These are phyloP conservation scores for Lactarius akahatsu DNA, from an alignment of 768 basidiomycete genomes.

Conservation along the genomic window DNA sequence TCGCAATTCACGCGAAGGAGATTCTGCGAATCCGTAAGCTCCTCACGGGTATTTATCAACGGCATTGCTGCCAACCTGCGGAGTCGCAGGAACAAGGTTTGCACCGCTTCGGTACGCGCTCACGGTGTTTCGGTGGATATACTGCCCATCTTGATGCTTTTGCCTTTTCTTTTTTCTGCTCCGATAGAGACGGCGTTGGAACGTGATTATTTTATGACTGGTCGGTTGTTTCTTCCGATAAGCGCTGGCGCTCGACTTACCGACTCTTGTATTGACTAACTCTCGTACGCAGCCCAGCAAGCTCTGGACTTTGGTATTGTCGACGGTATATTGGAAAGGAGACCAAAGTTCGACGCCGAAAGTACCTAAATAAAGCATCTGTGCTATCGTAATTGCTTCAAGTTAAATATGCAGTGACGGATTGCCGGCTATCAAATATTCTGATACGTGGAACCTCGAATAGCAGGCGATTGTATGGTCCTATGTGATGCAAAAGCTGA, in stretches of 20 bases:
- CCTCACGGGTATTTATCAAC: conserved; percentile 86
- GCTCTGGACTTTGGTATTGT: conserved; percentile 90
- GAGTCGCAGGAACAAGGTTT: conserved; percentile 66
- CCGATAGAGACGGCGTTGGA: conserved; percentile 79
- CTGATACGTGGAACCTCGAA: conserved; percentile 1
- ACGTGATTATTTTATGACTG: conserved; percentile 95
- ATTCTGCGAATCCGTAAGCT: conserved; percentile 85
- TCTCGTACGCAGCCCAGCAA: conserved; percentile 62
- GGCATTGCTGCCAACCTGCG: conserved; percentile 69
- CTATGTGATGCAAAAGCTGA: neutral
- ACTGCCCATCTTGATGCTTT: conserved; percentile 26
- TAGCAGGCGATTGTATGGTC: neutral
- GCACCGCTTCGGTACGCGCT: conserved; percentile 71
- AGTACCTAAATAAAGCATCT: conserved; percentile 16
- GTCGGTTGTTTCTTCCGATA: conserved; percentile 39
- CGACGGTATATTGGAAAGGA: conserved; percentile 84
- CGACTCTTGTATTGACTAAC: conserved; percentile 26
- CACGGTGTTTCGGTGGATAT: conserved; percentile 25
- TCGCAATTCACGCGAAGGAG: conserved; percentile 96
- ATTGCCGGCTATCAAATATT: neutral
- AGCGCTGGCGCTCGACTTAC: conserved; percentile 24
- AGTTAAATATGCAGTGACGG: neutral
- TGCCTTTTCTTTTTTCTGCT: conserved; percentile 26
- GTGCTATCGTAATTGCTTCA: neutral
- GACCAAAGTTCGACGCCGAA: conserved; percentile 52